Evolutionary conservation across 441 rosid genomes (phyloP), one percentile per base, ranked within the genome.

Genomic region (Jatropha podagrica): DNA sequence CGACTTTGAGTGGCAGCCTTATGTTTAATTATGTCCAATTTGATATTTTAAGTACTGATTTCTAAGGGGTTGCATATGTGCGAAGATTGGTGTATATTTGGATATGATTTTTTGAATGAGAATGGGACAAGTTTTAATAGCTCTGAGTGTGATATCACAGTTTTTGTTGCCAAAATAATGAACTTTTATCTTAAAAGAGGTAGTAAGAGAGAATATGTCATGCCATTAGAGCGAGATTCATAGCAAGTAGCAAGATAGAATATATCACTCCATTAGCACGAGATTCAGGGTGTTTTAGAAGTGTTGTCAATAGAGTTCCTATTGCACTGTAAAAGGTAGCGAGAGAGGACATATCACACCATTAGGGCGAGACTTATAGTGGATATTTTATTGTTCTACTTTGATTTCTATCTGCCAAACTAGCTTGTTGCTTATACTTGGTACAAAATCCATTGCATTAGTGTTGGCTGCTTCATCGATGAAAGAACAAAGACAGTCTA

Each of bases 51-150:
- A 62, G 55, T n/a, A 62, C 11, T 71, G 44, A 73, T 32, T 63
- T 40, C 7, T 38, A 48, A 13, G 37, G 20, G 67, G 51, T 52
- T 72, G 37, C 49, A 20, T 27, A 54, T 63, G 42, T 18, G 44
- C 54, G 41, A 41, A 61, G 37, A 55, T 72, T 49, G 67, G 64
- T 69, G 7, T 48, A 17, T 20, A 18, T 68, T 65, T 42, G 69
- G 76, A 78, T 12, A 55, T 56, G 54, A 71, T 52, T 51, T 66
- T 63, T n/a, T 9, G 32, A 67, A 73, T 62, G 61, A 64, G n/a
- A n/a, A 54, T 3, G 38, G 68, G 61, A 7, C 55, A 37, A 65
- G 65, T 74, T 70, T 82, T 58, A 68, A 18, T 75, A 46, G 58
- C 64, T 48, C 13, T 14, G 59, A 65, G n/a, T 23, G 42, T n/a